A percentile compares a stretch with the other conserved stretches of the same genome.
Conservation (phyloP, 106 monocot species). For the Apostasia ramifera region DNA sequence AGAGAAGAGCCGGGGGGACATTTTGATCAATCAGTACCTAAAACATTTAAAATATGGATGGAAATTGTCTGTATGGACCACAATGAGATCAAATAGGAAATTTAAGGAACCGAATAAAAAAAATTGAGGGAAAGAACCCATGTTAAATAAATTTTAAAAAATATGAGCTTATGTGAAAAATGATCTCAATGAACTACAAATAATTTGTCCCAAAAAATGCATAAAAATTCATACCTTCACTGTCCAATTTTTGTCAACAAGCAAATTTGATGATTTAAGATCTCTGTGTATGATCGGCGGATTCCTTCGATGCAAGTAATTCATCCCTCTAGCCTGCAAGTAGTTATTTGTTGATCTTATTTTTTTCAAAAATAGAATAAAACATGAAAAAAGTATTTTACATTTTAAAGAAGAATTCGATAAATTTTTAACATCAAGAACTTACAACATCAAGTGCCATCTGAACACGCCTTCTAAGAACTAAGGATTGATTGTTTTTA, state of each 20-base stretch:
- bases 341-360: neutral
- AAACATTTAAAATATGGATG: too few species aligned
- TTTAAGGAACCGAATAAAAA: too few species aligned
- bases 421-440: slow-evolving; percentile 13
- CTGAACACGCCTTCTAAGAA: slow-evolving; percentile 18
- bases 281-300: slow-evolving; percentile 44
- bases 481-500: slow-evolving; percentile 19
- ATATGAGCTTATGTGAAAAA: too few species aligned
- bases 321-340: slow-evolving; percentile 36
- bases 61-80: too few species aligned
- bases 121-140: too few species aligned
- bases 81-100: too few species aligned
- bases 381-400: neutral
- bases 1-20: too few species aligned
- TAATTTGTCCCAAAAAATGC: too few species aligned
- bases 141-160: too few species aligned
- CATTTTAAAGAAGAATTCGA: neutral
- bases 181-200: too few species aligned
- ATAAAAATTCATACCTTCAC: slow-evolving; percentile 19
- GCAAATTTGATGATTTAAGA: slow-evolving; percentile 36
- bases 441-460: slow-evolving; percentile 47
- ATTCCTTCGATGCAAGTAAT: slow-evolving; percentile 38
- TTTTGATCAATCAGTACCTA: too few species aligned
- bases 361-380: neutral
- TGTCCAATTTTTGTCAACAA: slow-evolving; percentile 36